Base-by-base conservation (phyloP, 192 early-diverging fungal species). In the Tieghemiomyces parasiticus region DNA sequence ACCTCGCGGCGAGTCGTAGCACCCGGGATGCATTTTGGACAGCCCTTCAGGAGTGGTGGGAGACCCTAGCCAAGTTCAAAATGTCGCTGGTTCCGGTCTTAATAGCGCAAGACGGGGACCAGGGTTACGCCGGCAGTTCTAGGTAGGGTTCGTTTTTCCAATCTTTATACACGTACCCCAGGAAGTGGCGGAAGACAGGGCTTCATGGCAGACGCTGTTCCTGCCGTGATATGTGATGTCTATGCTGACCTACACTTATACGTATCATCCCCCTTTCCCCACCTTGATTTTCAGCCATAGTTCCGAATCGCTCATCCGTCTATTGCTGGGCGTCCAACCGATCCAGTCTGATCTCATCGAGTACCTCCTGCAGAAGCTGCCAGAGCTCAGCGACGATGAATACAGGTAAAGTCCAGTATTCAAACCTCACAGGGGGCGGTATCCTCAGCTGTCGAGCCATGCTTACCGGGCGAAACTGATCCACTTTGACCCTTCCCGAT, bases 301-400 rank as follows among this genome's bases (percentile, higher is more conserved):
- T 58, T 24, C 8, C 55, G 81, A 85, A 30, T 85, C 81, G 64
- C 62, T 85, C 28, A 72, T 83, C 42, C 74, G 77, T 42, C 70
- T 78, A 12, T 56, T 88, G 46, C 61, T 88, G 26, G 70, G 74
- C 2, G 71, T 85, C 4, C 82, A 85, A 45, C 50, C 65, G 22
- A 35, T 88, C 26, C 86, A 88, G 50, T 61, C 79, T 0, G 73
- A 67, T 4, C 60, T 85, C 2, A 70, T 81, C 9, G 50, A 61
- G 19, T 61, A 68, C 42, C 64, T 84, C 9, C 65, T 85, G 58
- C 82, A 85, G 35, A 74, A 71, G 60, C 66, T 85, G 28, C 75
- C 81, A 16, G 84, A 84, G 56, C 79, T 75, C 52, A 73, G 76
- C 30, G 67, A 71, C 59, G 70, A 72, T 29, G 75, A 73, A 4